Evolutionary conservation across 1,284 basidiomycete genomes (phyloP).

Genomic region (Athelia psychrophila): DNA sequence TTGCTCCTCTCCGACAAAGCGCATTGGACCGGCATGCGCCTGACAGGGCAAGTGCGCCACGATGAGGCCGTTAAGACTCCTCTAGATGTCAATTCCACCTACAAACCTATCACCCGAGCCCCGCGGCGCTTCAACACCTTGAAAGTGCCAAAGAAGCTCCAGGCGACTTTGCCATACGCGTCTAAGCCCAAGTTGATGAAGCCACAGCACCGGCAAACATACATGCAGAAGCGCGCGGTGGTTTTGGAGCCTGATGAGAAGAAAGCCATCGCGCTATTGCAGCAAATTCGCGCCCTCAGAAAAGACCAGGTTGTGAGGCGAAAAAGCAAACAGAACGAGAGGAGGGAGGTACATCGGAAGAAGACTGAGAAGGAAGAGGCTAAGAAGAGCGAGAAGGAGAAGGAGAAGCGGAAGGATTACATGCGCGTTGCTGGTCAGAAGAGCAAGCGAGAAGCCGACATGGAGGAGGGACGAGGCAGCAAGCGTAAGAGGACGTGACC

Average conservation of each 20-base stretch:
- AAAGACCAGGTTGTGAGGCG: conserved; percentile 83
- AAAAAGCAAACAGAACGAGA: conserved; percentile 82
- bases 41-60: conserved; percentile 89
- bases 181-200: conserved; percentile 88
- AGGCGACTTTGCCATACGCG: conserved; percentile 87
- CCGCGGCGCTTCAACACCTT: conserved; percentile 91
- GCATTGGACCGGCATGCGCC: conserved; percentile 89
- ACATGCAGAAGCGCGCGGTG: conserved; percentile 90
- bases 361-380: conserved; percentile 71
- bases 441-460: conserved; percentile 60
- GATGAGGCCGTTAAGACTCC: conserved; percentile 87
- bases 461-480: conserved; percentile 49
- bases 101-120: conserved; percentile 80
- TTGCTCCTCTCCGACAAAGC: conserved; percentile 80
- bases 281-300: conserved; percentile 91
- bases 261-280: conserved; percentile 88
- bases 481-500: conserved; percentile 20
- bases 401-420: conserved; percentile 76
- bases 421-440: conserved; percentile 77
- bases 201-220: conserved; percentile 74
- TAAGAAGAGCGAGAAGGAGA: conserved; percentile 68
- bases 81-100: conserved; percentile 80
- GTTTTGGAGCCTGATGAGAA: conserved; percentile 95
- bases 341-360: conserved; percentile 60
- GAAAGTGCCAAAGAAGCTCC: conserved; percentile 85